phyloP scores from a whole-genome alignment of 805 yeast genomes.

The Candida ipomoeae region DNA sequence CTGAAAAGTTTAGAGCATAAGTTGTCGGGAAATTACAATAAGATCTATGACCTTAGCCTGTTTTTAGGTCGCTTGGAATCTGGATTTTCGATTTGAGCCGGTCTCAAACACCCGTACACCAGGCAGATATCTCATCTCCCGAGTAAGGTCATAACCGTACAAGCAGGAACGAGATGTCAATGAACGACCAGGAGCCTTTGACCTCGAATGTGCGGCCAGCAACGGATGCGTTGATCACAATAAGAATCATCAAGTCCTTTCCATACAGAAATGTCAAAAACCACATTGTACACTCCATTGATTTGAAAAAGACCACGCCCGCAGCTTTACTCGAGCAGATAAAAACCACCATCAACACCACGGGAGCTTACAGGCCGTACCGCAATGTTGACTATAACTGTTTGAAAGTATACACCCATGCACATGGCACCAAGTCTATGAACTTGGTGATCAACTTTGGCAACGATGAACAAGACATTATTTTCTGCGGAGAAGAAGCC shows the following conservation, averaged over 20 bases:
- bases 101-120: slow-evolving; percentile 14
- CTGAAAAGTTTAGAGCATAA: slow-evolving; percentile 22
- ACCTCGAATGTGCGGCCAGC: slow-evolving; percentile 76
- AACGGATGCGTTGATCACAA: slow-evolving; percentile 71
- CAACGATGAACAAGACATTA: slow-evolving; percentile 68
- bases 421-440: slow-evolving; percentile 92
- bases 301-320: slow-evolving; percentile 67
- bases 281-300: slow-evolving; percentile 61
- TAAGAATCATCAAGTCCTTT: slow-evolving; percentile 86
- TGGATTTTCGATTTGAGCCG: slow-evolving; percentile 21
- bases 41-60: slow-evolving; percentile 23
- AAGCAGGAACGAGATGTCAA: background rate
- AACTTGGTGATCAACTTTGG: slow-evolving; percentile 88
- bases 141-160: background rate
- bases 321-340: slow-evolving; percentile 55
- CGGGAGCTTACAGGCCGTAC: slow-evolving; percentile 76
- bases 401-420: slow-evolving; percentile 85
- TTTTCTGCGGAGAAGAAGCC: slow-evolving; percentile 22
- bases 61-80: slow-evolving; percentile 23
- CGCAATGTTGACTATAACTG: slow-evolving; percentile 71
- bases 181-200: slow-evolving; percentile 43
- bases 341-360: slow-evolving; percentile 42
- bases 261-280: slow-evolving; percentile 86
- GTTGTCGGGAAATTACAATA: slow-evolving; percentile 21
- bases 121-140: slow-evolving; percentile 12